Conservation (phyloP, 1,284 basidiomycete species). For the Entoloma clypeatum region DNA sequence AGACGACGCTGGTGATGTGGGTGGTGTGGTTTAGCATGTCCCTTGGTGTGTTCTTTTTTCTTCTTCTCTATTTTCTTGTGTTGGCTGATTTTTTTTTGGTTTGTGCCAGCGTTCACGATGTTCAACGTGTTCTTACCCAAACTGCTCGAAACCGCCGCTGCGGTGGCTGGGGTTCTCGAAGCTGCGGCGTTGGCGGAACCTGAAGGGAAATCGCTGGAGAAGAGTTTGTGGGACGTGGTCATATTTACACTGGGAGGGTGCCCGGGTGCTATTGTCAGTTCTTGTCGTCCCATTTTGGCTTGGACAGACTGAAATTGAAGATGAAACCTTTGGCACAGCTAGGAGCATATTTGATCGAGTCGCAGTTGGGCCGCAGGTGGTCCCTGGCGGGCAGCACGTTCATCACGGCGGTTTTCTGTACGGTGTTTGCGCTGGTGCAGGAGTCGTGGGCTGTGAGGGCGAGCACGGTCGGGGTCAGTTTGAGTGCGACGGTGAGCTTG, state of each 20-base stretch:
- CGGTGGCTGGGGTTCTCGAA: conserved; percentile 20
- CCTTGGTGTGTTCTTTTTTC: conserved; percentile 53
- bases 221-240: conserved; percentile 78
- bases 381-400: conserved; percentile 82
- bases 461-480: conserved; percentile 77
- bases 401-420: conserved; percentile 76
- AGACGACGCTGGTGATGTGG: conserved; percentile 86
- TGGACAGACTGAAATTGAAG: neutral
- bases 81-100: conserved; percentile 3
- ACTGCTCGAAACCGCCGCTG: conserved; percentile 63
- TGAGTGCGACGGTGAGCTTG: conserved; percentile 78
- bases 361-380: conserved; percentile 67
- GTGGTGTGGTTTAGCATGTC: conserved; percentile 78
- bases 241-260: conserved; percentile 83
- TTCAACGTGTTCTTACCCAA: conserved; percentile 97
- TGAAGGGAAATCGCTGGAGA: conserved; percentile 56
- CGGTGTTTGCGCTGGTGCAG: conserved; percentile 66
- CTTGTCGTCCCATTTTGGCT: neutral
- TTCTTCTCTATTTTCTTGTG: neutral
- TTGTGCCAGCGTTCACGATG: conserved; percentile 85
- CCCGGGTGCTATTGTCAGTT: conserved; percentile 77
- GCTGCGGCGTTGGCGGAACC: too few species aligned
- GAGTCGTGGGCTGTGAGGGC: conserved; percentile 64
- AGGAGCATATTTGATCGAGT: conserved; percentile 87
- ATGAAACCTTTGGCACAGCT: conserved; percentile 43